phyloP scores from a whole-genome alignment of 805 yeast genomes.

The Saturnispora sekii region DNA sequence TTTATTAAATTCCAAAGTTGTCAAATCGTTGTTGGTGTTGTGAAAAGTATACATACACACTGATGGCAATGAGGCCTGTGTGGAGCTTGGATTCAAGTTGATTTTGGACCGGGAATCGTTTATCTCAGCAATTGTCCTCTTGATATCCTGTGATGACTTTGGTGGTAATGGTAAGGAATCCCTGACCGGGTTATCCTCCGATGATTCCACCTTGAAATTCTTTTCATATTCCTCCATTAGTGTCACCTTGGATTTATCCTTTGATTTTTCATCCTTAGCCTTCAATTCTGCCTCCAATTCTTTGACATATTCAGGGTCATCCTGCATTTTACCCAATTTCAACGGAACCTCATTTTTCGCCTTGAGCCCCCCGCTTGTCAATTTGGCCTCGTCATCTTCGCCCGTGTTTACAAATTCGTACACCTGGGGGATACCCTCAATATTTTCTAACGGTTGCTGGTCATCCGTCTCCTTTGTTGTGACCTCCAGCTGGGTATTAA shows the following conservation, averaged over 20 bases:
- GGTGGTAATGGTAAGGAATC: constrained; percentile 81
- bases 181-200: constrained; percentile 56
- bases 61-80: constrained; percentile 78
- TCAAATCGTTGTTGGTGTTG: constrained; percentile 82
- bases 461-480: constrained; percentile 39
- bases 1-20: constrained; percentile 78
- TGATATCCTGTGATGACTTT: constrained; percentile 70
- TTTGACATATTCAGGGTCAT: constrained; percentile 73
- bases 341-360: constrained; percentile 58
- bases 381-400: constrained; percentile 26
- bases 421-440: constrained; percentile 42
- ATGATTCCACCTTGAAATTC: constrained; percentile 41
- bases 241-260: constrained; percentile 27
- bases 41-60: constrained; percentile 98
- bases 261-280: constrained; percentile 53
- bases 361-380: constrained; percentile 16
- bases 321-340: constrained; percentile 73
- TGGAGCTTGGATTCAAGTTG: constrained; percentile 8
- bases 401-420: constrained; percentile 27
- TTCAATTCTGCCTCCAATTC: constrained; percentile 81
- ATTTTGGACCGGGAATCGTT: constrained; percentile 76
- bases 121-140: constrained; percentile 65
- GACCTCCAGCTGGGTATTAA: constrained; percentile 33
- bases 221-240: constrained; percentile 60
- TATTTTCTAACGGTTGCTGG: constrained; percentile 28